phyloP scores from a whole-genome alignment of 1,139 yeast genomes.

The Lodderomyces margitis region DNA sequence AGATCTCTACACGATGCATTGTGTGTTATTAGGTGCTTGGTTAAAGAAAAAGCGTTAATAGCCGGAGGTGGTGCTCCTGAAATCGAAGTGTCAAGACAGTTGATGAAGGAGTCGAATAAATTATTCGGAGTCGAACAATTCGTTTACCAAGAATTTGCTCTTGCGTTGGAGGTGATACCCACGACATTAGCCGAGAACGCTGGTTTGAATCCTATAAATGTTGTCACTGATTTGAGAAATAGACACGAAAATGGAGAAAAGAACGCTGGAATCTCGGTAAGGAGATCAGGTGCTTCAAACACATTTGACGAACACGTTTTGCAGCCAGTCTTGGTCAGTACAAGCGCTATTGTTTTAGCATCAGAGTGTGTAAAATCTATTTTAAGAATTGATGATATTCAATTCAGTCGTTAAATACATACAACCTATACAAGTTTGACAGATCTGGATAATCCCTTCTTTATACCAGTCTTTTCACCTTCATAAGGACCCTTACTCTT shows the following conservation, averaged over 20 bases:
- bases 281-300: slow-evolving; percentile 91
- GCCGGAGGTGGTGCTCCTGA: slow-evolving; percentile 99
- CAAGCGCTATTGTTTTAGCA: slow-evolving; percentile 90
- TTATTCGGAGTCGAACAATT: slow-evolving; percentile 90
- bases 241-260: slow-evolving; percentile 89
- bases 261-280: slow-evolving; percentile 93
- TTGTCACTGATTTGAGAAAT: slow-evolving; percentile 90
- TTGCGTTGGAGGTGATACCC: slow-evolving; percentile 93
- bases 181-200: slow-evolving; percentile 98
- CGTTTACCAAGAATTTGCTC: slow-evolving; percentile 94
- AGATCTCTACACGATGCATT: slow-evolving; percentile 96
- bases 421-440: slow-evolving; percentile 58
- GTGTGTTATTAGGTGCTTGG: slow-evolving; percentile 94
- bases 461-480: slow-evolving; percentile 97
- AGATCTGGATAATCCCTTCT: slow-evolving; percentile 84
- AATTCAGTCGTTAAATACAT: slow-evolving; percentile 42
- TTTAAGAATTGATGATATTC: slow-evolving; percentile 93
- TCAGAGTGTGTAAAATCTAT: slow-evolving; percentile 96
- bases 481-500: slow-evolving; percentile 75
- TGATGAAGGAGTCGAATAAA: slow-evolving; percentile 73
- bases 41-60: slow-evolving; percentile 88
- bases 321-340: slow-evolving; percentile 93
- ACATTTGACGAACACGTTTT: slow-evolving; percentile 91
- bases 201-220: slow-evolving; percentile 90
- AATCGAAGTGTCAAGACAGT: slow-evolving; percentile 82